Evolutionary conservation across 2,329 filamentous ascomycete genomes (phyloP).

Genomic region (Fusarium sulawesiense): DNA sequence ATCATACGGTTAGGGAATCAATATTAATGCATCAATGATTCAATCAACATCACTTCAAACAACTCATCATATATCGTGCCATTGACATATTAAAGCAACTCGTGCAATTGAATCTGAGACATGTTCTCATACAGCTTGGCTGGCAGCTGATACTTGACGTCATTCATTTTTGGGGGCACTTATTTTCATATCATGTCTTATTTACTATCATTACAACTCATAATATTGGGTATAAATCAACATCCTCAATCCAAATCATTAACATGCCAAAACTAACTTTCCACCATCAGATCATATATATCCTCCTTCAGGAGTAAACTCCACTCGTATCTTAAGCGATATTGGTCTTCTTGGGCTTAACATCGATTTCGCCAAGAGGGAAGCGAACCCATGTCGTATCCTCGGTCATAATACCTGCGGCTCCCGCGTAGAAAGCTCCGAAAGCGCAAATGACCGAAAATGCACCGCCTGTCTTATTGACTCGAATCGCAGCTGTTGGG

Average conservation of each 20-base stretch:
- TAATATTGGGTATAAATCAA: background rate
- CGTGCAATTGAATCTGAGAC: background rate
- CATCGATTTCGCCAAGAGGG: constrained; percentile 53
- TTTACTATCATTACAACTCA: background rate
- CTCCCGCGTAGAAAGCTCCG: constrained; percentile 55
- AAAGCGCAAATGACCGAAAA: constrained; percentile 53
- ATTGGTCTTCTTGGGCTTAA: constrained; percentile 38
- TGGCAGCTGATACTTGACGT: constrained; percentile 3
- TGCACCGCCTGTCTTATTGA: constrained; percentile 58
- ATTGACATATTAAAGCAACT: background rate
- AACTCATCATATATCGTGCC: too few relatives aligned
- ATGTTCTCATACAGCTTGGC: background rate
- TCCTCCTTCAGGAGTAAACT: background rate
- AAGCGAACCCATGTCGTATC: constrained; percentile 57
- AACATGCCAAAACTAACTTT: background rate
- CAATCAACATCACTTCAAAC: background rate
- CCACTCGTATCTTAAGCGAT: constrained; percentile 25
- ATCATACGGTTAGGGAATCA: constrained; percentile 32
- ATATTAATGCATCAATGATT: constrained; percentile 28
- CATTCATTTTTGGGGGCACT: background rate
- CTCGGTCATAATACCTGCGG: constrained; percentile 55
- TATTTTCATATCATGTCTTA: background rate
- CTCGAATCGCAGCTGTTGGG: constrained; percentile 52
- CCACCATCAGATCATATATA: background rate
- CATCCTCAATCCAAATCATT: background rate